Evolutionary conservation across 2,329 filamentous ascomycete genomes (phyloP), one percentile per base, ranked within the genome.

Genomic region (Volutella citrinella): DNA sequence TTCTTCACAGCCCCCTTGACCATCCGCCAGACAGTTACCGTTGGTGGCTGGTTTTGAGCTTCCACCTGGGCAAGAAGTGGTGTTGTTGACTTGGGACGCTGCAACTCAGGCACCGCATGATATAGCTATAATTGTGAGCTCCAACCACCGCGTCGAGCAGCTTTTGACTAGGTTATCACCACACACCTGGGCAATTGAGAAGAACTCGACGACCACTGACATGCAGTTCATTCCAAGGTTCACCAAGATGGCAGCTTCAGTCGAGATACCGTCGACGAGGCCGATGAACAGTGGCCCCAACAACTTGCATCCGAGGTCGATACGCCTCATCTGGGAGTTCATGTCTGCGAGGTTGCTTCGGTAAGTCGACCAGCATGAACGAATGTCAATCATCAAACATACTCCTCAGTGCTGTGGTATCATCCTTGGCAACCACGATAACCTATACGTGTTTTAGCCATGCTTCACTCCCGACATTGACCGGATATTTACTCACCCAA

Each of bases 291-390:
- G 59, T 0, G 77, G 78, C 0, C 70, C 76, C 3, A 76, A 36
- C 3, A 81, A 62, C 46, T 81, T 81, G 58, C 76, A 80, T 12
- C 74, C 52, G 6, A 81, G 61, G 38, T 81, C 77, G 27, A 81
- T 80, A 5, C 78, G 69, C n/a, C 77, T 68, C 70, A 81, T 79
- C n/a, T 64, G 63, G 4, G 76, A 69, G 49, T 80, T 81, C 17
- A 80, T 54, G n/a, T n/a, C n/a, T n/a, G n/a, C n/a, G n/a, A n/a
- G 7, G 58, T 65, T 59, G 11, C 16, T 17, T 18, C 18, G n/a
- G 10, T 25, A 19, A 10, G 15, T 39, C 25, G 32, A 28, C n/a
- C 27, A 13, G 19, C 12, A 16, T n/a, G 3, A 11, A 6, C 12
- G 6, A 24, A 7, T 7, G 16, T 8, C 5, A 25, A 32, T 27